Percentiles rank a stretch among this genome's conserved stretches.
Conservation (phyloP, 345 rosid species). For the Clausena lansium region DNA sequence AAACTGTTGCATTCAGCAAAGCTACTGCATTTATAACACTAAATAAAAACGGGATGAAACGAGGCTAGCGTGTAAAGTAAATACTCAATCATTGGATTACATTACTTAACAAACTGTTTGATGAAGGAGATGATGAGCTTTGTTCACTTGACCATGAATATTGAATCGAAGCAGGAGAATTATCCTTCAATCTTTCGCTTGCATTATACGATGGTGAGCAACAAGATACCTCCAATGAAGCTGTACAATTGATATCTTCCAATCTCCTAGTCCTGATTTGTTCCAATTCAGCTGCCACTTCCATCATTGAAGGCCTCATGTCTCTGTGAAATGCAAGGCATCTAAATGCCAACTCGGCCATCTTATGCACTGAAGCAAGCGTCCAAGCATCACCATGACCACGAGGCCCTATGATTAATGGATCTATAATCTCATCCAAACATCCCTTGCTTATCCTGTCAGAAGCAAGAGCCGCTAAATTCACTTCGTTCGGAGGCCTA, state of each 20-base stretch:
- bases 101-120: constrained; percentile 36
- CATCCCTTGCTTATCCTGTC: constrained; percentile 57
- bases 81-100: constrained; percentile 22
- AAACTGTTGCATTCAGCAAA: background rate
- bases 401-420: constrained; percentile 28
- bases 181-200: constrained; percentile 27
- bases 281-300: constrained; percentile 54
- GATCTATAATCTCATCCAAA: constrained; percentile 59
- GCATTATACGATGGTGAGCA: constrained; percentile 29
- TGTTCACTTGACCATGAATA: constrained; percentile 50
- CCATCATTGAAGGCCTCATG: constrained; percentile 65
- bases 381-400: constrained; percentile 39
- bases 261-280: constrained; percentile 35
- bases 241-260: constrained; percentile 23
- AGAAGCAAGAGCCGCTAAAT: constrained; percentile 53
- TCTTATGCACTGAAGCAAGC: constrained; percentile 39
- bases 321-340: constrained; percentile 68
- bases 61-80: background rate
- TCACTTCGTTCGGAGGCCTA: constrained; percentile 53
- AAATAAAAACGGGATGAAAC: background rate
- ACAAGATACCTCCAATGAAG: constrained; percentile 19
- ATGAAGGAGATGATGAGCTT: constrained; percentile 61
- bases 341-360: constrained; percentile 73
- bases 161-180: constrained; percentile 40
- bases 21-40: background rate